phyloP scores from a whole-genome alignment of 75 land plant genomes.

The Gnetum montanum region DNA sequence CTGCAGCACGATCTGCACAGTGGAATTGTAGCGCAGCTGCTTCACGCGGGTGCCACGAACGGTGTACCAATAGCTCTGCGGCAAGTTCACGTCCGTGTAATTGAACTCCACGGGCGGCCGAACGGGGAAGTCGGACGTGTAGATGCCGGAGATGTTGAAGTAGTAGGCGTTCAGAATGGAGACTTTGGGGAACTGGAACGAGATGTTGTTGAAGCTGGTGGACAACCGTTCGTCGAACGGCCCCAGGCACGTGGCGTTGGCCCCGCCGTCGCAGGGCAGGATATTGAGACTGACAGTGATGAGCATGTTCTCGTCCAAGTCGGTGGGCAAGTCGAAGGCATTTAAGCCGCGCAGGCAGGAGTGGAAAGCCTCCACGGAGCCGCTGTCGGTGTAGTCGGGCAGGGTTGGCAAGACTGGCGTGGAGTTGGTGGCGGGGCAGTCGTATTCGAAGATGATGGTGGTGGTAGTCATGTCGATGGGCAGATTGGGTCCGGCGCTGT shows the following conservation, averaged over 20 bases:
- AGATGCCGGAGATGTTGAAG: slow-evolving; percentile 4
- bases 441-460: slow-evolving; percentile 28
- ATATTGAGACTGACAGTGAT: slow-evolving; percentile 23
- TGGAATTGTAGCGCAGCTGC: slow-evolving; percentile 8
- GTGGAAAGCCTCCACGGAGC: background rate
- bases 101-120: slow-evolving; percentile 1
- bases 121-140: slow-evolving; percentile 11
- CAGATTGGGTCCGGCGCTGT: slow-evolving; percentile 7
- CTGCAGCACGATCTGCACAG: slow-evolving; percentile 11
- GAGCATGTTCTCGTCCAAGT: slow-evolving; percentile 11
- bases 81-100: background rate
- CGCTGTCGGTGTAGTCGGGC: background rate
- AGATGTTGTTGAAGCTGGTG: slow-evolving; percentile 1
- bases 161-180: slow-evolving; percentile 12
- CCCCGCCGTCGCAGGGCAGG: slow-evolving; percentile 11
- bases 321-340: background rate
- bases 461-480: slow-evolving; percentile 36
- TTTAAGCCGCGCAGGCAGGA: background rate
- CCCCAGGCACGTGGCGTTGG: background rate
- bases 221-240: background rate
- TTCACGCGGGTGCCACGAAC: background rate
- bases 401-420: background rate
- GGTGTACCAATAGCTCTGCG: background rate
- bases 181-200: slow-evolving; percentile 1
- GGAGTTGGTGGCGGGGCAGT: background rate